A percentile compares a stretch with the other conserved stretches of the same genome.
Conservation (phyloP, 2,329 filamentous ascomycete genomes). For the Intubia oerlemansii region DNA sequence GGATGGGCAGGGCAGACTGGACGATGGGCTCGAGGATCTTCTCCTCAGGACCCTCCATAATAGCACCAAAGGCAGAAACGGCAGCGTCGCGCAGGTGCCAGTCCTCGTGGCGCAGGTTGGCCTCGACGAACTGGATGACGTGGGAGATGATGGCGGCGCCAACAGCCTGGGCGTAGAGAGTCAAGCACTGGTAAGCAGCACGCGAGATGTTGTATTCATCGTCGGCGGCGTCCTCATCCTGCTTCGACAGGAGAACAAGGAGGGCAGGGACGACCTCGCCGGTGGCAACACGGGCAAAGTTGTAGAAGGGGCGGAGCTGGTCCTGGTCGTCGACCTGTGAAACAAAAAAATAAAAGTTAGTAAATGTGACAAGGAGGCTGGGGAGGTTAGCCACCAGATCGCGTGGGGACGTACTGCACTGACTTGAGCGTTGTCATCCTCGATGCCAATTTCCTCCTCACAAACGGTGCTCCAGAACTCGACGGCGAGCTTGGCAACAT, state of each 20-base stretch:
- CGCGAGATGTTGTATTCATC: constrained; percentile 96
- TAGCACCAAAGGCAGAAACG: constrained; percentile 90
- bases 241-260: constrained; percentile 73
- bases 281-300: constrained; percentile 83
- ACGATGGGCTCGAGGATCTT: constrained; percentile 82
- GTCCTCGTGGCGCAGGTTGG: constrained; percentile 71
- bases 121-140: constrained; percentile 80
- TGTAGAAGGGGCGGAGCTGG: constrained; percentile 81
- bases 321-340: constrained; percentile 49
- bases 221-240: constrained; percentile 90
- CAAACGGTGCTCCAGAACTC: constrained; percentile 99
- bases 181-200: constrained; percentile 87
- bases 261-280: constrained; percentile 88
- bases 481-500: constrained; percentile 91
- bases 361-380: no score
- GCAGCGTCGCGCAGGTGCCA: constrained; percentile 93
- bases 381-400: no score
- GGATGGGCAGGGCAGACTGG: constrained; percentile 79
- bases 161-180: constrained; percentile 86
- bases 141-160: constrained; percentile 64
- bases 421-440: constrained; percentile 82
- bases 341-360: no score
- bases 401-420: constrained; percentile 11
- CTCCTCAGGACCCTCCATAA: constrained; percentile 96
- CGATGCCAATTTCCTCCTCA: constrained; percentile 93